These are phyloP conservation scores for Stentor coeruleus DNA, from an alignment of 73 alveolate genomes.

Conservation along the genomic window DNA sequence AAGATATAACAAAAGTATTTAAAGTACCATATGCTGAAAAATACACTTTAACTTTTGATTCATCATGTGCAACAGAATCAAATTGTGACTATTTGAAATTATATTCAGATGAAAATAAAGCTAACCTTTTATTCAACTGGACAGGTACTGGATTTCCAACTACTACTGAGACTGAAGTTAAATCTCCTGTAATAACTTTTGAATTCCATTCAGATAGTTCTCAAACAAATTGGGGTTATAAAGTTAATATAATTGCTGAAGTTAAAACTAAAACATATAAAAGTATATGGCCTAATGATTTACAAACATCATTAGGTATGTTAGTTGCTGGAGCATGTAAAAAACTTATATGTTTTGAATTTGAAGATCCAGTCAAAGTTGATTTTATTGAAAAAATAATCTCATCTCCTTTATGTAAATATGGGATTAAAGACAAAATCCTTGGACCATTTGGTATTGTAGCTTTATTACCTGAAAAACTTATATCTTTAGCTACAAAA, in stretches of 20 bases:
- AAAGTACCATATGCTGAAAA: slow-evolving; percentile 9
- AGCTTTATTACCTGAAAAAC: neutral
- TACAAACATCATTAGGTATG: neutral
- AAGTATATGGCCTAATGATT: neutral
- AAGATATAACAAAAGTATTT: neutral
- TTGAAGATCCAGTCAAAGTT: neutral
- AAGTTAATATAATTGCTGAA: neutral
- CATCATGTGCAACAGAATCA: slow-evolving; percentile 12
- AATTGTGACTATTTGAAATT: neutral
- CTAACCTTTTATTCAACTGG: neutral
- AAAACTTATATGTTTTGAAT: neutral
- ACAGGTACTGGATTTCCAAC: neutral
- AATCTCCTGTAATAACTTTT: neutral
- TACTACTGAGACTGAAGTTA: neutral
- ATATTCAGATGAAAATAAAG: neutral
- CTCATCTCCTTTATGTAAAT: neutral
- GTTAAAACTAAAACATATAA: neutral
- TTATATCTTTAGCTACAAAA: neutral
- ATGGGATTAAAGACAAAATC: slow-evolving; percentile 15
- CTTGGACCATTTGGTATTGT: neutral
- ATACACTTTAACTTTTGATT: slow-evolving; percentile 23
- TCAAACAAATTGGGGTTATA: slow-evolving; percentile 22
- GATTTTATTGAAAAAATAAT: neutral
- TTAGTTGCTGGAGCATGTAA: neutral
- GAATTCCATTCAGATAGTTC: slow-evolving; percentile 3